Evolutionary conservation across 148 eudicot species (phyloP), one percentile per base, ranked within the genome.

Genomic region (Fagopyrum esculentum): DNA sequence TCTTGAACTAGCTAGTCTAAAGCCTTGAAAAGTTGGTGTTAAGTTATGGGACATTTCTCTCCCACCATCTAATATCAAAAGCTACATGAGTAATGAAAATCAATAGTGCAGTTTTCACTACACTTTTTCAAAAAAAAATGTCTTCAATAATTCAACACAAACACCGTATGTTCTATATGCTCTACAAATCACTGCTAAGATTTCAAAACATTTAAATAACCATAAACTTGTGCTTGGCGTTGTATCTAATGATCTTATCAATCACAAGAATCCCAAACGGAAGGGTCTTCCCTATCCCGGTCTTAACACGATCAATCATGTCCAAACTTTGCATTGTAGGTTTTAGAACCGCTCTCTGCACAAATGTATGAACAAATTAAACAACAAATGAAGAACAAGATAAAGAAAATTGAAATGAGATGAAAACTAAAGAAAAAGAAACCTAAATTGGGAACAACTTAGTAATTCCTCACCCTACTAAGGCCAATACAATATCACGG

Each of bases 241-340:
- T 92, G 81, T 77, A 84, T 63, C 82, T 84, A 26, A 89, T 92
- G 75, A 95, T 92, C 79, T 95, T 95, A 82, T 95, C 98, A 90
- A 95, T 76, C 76, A 95, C 90, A 22, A 96, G 98, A 78, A 95
- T 92, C 54, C 96, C 98, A 84, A 95, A 95, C 78, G 97, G 97
- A 60, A 95, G 92, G 15, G 98, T 95, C 91, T 95, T 95, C 77
- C 98, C 98, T 15, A 97, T 95, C 75, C 98, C 98, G 9, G 98
- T 95, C 82, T 80, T 90, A 77, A 97, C 98, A 56, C 98, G 96
- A 4, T 93, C 98, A 45, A 95, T 89, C 97, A 95, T 89, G 83
- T 95, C 98, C 44, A 88, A 87, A 16, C 98, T 97, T 64, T 92
- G 89, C 97, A 95, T 92, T 45, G 98, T 97, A 56, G 98, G 98